A percentile compares a stretch with the other conserved stretches of the same genome.
Evolutionary conservation across 2,329 filamentous ascomycete species (phyloP).

Genomic region (Fonsecaea multimorphosa): DNA sequence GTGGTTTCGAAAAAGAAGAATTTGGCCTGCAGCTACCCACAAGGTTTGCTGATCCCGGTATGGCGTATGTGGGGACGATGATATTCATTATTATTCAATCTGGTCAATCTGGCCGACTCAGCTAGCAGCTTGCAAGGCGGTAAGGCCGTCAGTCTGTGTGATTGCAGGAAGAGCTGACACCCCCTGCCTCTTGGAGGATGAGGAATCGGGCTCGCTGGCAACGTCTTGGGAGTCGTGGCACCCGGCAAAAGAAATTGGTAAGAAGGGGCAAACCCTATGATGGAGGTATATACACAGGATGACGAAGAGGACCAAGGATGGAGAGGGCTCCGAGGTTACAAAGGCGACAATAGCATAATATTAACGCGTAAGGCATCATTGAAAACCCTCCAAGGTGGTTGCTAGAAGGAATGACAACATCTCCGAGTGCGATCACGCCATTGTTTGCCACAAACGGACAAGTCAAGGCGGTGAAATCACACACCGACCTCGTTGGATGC

Average conservation of each 20-base stretch:
- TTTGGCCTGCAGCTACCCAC: slow-evolving; percentile 8
- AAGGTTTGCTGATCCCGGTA: slow-evolving; percentile 27
- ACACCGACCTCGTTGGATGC: not conserved
- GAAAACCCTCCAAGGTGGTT: not conserved
- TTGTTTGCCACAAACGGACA: slow-evolving; percentile 30
- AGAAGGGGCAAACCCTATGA: not conserved
- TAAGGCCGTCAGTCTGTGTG: slow-evolving; percentile 25
- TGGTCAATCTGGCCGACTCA: not conserved
- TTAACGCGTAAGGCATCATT: slow-evolving; percentile 14
- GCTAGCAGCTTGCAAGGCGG: slow-evolving; percentile 1
- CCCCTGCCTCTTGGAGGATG: too few relatives aligned
- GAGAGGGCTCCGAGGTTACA: slow-evolving; percentile 1
- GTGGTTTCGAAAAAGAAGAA: slow-evolving; percentile 20
- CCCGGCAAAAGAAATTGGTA: not conserved
- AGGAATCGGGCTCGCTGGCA: too few relatives aligned
- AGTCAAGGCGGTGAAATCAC: slow-evolving; percentile 30
- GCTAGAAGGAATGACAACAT: slow-evolving; percentile 29
- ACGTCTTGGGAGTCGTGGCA: not conserved
- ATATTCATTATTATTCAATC: slow-evolving; percentile 7
- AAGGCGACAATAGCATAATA: slow-evolving; percentile 9
- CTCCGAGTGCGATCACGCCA: slow-evolving; percentile 31
- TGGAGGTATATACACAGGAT: slow-evolving; percentile 7
- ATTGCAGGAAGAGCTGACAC: not conserved
- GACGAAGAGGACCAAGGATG: slow-evolving; percentile 4
- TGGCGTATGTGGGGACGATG: slow-evolving; percentile 36